Percentiles rank a stretch among this genome's conserved stretches.
Conservation (phyloP, 1,284 basidiomycete genomes). For the Lignosus rhinocerotis region DNA sequence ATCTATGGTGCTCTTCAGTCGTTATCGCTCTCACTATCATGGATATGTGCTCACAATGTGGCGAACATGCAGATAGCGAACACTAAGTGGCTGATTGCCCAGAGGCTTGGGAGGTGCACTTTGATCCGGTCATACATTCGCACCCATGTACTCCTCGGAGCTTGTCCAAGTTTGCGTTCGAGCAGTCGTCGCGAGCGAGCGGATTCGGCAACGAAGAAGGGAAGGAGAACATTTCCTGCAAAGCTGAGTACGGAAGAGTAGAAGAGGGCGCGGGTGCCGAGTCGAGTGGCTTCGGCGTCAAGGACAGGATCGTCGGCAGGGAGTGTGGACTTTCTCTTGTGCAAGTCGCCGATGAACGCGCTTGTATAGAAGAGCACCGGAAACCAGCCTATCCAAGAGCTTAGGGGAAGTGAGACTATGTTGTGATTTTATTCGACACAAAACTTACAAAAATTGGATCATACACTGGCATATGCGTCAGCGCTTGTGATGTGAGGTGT, state of each 20-base stretch:
- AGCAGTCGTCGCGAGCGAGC: slow-evolving; percentile 29
- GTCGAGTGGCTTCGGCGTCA: slow-evolving; percentile 55
- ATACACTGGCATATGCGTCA: slow-evolving; percentile 49
- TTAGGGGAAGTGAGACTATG: slow-evolving; percentile 32
- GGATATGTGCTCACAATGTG: slow-evolving; percentile 61
- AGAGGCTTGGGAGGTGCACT: slow-evolving; percentile 66
- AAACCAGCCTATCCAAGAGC: slow-evolving; percentile 86
- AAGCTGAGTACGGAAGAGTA: slow-evolving; percentile 75
- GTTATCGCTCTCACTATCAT: not conserved
- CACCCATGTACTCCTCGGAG: slow-evolving; percentile 24
- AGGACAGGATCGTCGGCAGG: slow-evolving; percentile 36
- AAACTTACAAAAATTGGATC: slow-evolving; percentile 85
- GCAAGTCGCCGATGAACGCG: slow-evolving; percentile 84
- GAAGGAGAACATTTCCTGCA: slow-evolving; percentile 68
- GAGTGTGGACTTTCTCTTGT: slow-evolving; percentile 52
- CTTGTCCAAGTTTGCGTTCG: slow-evolving; percentile 24
- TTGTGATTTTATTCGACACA: slow-evolving; percentile 5
- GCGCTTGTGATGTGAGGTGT: not conserved
- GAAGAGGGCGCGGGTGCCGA: slow-evolving; percentile 84
- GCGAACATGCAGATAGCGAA: slow-evolving; percentile 71
- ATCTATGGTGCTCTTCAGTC: slow-evolving; percentile 39
- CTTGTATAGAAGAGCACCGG: slow-evolving; percentile 88
- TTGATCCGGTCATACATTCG: slow-evolving; percentile 39
- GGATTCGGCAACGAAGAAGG: slow-evolving; percentile 59
- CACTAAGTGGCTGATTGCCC: slow-evolving; percentile 74